Evolutionary conservation across 768 basidiomycete genomes (phyloP), one percentile per base, ranked within the genome.

Genomic region (Tulasnella calospora): DNA sequence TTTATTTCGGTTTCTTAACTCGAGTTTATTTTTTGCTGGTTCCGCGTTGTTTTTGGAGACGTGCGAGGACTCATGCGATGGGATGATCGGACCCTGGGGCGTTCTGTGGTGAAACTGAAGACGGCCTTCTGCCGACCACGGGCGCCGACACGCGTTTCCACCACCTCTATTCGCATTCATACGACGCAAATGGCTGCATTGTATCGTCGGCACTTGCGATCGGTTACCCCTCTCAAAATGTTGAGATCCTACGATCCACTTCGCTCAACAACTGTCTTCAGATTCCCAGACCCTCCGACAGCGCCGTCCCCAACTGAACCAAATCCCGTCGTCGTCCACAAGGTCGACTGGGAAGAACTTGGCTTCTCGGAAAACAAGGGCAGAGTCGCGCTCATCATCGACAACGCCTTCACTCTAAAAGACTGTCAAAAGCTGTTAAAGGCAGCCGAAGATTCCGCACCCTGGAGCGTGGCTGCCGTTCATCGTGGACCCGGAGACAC

Each of bases 341-440:
- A 78, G 40, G 36, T 79, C 15, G 77, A 79, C 78, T 79, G 80
- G 44, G 21, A 38, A 33, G 77, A 36, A 8, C 8, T 41, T 15
- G 71, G 71, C 27, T 72, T 79, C 35, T 69, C 79, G 27, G 79
- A 79, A 27, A 73, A 79, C 40, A 33, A 67, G 12, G 41, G 79
- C n/a, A 23, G 33, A 40, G 40, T 69, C 41, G 79, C 78, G 13
- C 36, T 79, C 27, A 67, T 79, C 41, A 79, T 79, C 78, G 79
- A 79, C 46, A 79, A 79, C 55, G 57, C 78, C 0, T 70, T 79
- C 75, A 79, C 79, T 17, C 73, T 15, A 46, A 78, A 51, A 47
- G 79, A 79, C 21, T 79, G 79, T 55, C 33, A 35, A 30, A 73
- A 57, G 51, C 79, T 79, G 27, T 51, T 79, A 15, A 23, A 27